Evolutionary conservation across 2,329 filamentous ascomycete species (phyloP).

Genomic region (Curvularia eragrostidis): DNA sequence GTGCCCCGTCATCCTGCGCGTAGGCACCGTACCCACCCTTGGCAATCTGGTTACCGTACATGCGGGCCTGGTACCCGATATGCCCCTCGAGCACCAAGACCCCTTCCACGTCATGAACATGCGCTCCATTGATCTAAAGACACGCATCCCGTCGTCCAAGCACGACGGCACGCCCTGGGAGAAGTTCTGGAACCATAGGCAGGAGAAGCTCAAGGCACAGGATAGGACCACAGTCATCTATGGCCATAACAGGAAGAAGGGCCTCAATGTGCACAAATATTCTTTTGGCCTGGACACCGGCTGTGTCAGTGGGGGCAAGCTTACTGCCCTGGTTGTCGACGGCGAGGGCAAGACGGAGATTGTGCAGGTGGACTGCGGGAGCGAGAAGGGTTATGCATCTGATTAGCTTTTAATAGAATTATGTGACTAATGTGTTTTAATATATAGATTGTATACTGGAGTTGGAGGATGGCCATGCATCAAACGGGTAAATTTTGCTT

Average conservation of each 20-base stretch:
- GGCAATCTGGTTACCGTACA: constrained; percentile 79
- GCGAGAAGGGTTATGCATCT: constrained; percentile 26
- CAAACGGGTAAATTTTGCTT: too few relatives aligned
- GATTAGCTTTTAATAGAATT: constrained; percentile 14
- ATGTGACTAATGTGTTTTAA: not conserved
- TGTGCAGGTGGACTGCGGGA: constrained; percentile 52
- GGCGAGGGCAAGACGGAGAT: constrained; percentile 50
- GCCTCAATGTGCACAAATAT: constrained; percentile 71
- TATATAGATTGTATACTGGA: too few relatives aligned
- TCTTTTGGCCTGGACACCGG: constrained; percentile 86
- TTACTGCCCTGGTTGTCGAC: constrained; percentile 80
- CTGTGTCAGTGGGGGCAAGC: constrained; percentile 75
- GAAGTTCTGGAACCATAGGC: constrained; percentile 61
- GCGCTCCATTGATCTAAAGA: constrained; percentile 74
- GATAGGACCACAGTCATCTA: constrained; percentile 69
- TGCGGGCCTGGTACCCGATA: constrained; percentile 80
- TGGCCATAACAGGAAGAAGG: constrained; percentile 75
- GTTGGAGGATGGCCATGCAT: too few relatives aligned
- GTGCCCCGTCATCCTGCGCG: constrained; percentile 78
- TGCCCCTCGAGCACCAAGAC: constrained; percentile 73
- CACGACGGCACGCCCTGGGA: constrained; percentile 70
- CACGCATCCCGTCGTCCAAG: constrained; percentile 62
- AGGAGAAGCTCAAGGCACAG: constrained; percentile 41
- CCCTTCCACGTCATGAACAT: constrained; percentile 90
- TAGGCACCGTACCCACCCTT: constrained; percentile 67